Percentiles rank a stretch among this genome's conserved stretches.
Evolutionary conservation across 2,329 filamentous ascomycete genomes (phyloP).

Genomic region (Tympanopsis confertula): DNA sequence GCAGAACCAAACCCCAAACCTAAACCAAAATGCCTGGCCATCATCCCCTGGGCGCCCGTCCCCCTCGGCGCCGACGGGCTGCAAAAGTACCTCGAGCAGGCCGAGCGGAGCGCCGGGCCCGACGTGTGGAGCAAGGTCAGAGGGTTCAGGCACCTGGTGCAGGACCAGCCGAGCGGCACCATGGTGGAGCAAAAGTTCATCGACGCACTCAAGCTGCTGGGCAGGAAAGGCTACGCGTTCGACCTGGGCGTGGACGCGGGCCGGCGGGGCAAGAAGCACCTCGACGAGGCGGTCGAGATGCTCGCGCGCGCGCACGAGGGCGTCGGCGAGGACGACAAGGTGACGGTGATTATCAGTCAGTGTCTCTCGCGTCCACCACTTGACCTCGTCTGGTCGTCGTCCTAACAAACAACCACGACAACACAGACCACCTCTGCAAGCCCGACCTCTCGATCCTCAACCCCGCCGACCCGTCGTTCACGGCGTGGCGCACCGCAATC

Average conservation of each 20-base stretch:
- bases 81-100: conserved; percentile 51
- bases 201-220: conserved; percentile 53
- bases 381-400: too few relatives aligned
- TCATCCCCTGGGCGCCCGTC: conserved; percentile 80
- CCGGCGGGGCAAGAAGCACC: conserved; percentile 61
- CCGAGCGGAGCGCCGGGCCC: conserved; percentile 47
- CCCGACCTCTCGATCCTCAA: conserved; percentile 61
- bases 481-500: conserved; percentile 60
- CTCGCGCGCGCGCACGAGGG: conserved; percentile 54
- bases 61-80: conserved; percentile 50
- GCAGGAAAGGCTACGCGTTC: conserved; percentile 54
- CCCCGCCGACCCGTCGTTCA: conserved; percentile 41
- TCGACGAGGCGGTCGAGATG: conserved; percentile 61
- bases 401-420: too few relatives aligned
- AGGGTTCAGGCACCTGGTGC: conserved; percentile 74
- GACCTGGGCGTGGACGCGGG: conserved; percentile 78
- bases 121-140: conserved; percentile 54
- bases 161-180: conserved; percentile 59
- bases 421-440: conserved; percentile 80
- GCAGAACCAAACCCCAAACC: too few relatives aligned
- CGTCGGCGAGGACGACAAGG: conserved; percentile 44
- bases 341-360: conserved; percentile 61
- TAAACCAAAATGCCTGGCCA: conserved; percentile 48
- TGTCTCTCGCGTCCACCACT: too few relatives aligned
- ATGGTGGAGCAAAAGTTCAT: conserved; percentile 56